These are phyloP conservation scores for Tetrapyrgos nigripes DNA, from an alignment of 1,284 basidiomycete species.

Conservation along the genomic window DNA sequence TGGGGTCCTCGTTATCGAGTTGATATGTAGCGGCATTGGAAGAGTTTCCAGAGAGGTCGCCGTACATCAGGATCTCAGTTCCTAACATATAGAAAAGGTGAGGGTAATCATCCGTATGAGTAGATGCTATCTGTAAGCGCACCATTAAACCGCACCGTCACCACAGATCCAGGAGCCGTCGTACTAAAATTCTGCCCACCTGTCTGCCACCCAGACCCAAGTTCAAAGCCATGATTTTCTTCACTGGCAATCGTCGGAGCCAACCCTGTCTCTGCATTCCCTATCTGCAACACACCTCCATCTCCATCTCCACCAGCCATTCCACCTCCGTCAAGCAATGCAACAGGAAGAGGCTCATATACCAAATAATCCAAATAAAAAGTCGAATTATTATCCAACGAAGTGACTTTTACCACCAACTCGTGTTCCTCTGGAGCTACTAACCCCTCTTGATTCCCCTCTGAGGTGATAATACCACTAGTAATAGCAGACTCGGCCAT, in stretches of 20 bases:
- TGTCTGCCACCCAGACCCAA: neutral
- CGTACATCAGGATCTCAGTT: neutral
- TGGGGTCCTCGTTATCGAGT: neutral
- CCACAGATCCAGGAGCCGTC: neutral
- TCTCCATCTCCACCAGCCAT: no score
- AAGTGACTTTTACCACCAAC: no score
- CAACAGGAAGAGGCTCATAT: neutral
- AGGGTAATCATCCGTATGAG: neutral
- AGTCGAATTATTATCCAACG: neutral
- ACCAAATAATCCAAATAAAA: neutral
- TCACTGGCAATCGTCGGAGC: no score
- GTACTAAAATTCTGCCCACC: neutral
- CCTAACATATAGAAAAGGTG: neutral
- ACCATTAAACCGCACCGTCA: neutral
- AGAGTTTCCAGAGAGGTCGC: neutral
- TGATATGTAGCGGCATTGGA: neutral
- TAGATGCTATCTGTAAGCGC: neutral
- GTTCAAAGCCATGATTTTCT: no score
- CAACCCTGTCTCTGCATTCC: no score
- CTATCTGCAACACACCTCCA: neutral
- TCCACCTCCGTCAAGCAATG: neutral
- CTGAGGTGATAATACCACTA: no score
- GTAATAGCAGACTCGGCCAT: no score
- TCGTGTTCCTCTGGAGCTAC: no score
- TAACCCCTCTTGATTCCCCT: no score